Conservation (phyloP, 1,284 basidiomycete genomes). For the Cystobasidium slooffiae region DNA sequence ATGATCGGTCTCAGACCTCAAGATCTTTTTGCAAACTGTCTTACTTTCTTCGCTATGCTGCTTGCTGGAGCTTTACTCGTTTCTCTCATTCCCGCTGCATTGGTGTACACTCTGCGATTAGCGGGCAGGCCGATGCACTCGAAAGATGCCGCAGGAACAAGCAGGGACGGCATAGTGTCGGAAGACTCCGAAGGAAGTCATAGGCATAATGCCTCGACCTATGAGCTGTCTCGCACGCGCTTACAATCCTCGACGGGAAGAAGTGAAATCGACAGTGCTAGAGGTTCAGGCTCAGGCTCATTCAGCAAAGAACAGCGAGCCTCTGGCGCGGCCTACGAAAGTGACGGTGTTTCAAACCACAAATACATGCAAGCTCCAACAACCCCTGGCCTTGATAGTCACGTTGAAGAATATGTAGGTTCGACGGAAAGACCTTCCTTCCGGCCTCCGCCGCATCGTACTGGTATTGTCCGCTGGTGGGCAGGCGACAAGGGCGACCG, state of each 20-base stretch:
- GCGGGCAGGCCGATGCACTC: background rate
- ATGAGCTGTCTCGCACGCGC: slow-evolving; percentile 19
- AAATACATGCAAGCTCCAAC: slow-evolving; percentile 17
- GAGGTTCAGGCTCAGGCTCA: background rate
- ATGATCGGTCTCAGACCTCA: slow-evolving; percentile 77
- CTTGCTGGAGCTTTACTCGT: slow-evolving; percentile 62
- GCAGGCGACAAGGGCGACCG: slow-evolving; percentile 40
- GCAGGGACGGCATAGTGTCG: background rate
- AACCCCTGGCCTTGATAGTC: slow-evolving; percentile 14
- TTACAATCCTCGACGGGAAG: slow-evolving; percentile 10
- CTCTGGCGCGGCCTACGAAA: background rate
- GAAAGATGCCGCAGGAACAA: background rate
- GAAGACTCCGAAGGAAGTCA: background rate
- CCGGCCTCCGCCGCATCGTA: slow-evolving; percentile 4
- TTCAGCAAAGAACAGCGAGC: slow-evolving; percentile 2
- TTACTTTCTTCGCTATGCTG: slow-evolving; percentile 74
- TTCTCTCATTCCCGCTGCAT: slow-evolving; percentile 39
- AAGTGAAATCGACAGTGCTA: slow-evolving; percentile 7
- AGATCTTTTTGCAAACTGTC: slow-evolving; percentile 84
- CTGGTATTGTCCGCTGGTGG: slow-evolving; percentile 39
- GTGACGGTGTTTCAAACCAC: background rate
- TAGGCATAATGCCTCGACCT: background rate
- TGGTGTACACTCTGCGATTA: slow-evolving; percentile 44
- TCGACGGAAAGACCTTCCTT: background rate
- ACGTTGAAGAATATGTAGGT: background rate